Percentiles rank a stretch among this genome's conserved stretches.
These are phyloP conservation scores for Phytophthora litchii DNA, from an alignment of 352 stramenopile genomes.

Conservation along the genomic window DNA sequence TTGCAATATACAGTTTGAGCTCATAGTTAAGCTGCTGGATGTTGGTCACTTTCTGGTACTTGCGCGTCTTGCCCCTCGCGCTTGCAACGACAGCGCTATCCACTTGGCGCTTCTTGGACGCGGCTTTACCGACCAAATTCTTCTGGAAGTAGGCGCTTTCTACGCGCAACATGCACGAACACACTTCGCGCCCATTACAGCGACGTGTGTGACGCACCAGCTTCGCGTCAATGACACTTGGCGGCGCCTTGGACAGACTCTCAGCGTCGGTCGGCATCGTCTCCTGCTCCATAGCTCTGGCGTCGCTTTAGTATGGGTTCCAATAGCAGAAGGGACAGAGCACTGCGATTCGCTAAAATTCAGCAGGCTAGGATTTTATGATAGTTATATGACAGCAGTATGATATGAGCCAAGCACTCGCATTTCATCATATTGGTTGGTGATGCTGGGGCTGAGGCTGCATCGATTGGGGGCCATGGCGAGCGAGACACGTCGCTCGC, in stretches of 20 bases:
- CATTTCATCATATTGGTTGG: not conserved
- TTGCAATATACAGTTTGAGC: constrained; percentile 51
- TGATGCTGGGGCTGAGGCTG: constrained; percentile 17
- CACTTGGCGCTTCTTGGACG: constrained; percentile 46
- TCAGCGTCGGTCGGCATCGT: not conserved
- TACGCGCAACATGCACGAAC: constrained; percentile 69
- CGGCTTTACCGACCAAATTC: constrained; percentile 50
- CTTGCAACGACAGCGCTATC: constrained; percentile 1
- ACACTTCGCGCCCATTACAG: constrained; percentile 69
- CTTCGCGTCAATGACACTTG: constrained; percentile 13
- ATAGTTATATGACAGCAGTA: not conserved
- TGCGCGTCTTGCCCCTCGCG: constrained; percentile 9
- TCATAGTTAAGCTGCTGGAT: constrained; percentile 58
- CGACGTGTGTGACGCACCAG: constrained; percentile 58
- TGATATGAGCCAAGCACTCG: not conserved
- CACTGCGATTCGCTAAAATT: constrained; percentile 24
- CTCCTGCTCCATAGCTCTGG: constrained; percentile 16
- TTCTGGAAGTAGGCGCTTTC: constrained; percentile 76
- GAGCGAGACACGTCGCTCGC: constrained; percentile 23
- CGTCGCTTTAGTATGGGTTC: constrained; percentile 5
- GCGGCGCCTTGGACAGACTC: not conserved
- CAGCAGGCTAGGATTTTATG: no score
- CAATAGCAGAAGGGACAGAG: constrained; percentile 12
- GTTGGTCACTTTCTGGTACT: constrained; percentile 43
- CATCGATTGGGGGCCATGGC: not conserved